Percentiles rank a stretch among this genome's conserved stretches.
These are phyloP conservation scores for Grigorovia humatica DNA, from an alignment of 805 yeast genomes.

Conservation along the genomic window DNA sequence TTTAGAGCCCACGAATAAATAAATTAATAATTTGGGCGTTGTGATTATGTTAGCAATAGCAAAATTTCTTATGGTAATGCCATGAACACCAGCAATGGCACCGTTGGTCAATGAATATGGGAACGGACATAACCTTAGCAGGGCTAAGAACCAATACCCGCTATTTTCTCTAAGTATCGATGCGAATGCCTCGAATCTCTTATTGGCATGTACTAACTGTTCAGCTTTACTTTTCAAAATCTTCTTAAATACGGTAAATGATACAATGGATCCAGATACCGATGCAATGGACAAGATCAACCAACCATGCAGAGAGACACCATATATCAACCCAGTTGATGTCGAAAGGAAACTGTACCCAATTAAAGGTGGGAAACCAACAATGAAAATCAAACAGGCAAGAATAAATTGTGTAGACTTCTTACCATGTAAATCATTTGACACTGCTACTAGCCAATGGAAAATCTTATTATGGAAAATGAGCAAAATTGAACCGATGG, in stretches of 20 bases:
- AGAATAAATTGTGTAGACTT: slow-evolving; percentile 37
- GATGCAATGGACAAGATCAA: slow-evolving; percentile 59
- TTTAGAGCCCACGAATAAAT: slow-evolving; percentile 68
- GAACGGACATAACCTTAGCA: slow-evolving; percentile 79
- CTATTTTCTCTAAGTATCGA: slow-evolving; percentile 64
- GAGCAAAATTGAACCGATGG: slow-evolving; percentile 13
- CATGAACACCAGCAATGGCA: slow-evolving; percentile 81
- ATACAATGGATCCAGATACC: slow-evolving; percentile 59
- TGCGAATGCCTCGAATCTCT: slow-evolving; percentile 61
- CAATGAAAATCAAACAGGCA: slow-evolving; percentile 44
- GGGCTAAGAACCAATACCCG: slow-evolving; percentile 52
- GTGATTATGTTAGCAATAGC: slow-evolving; percentile 62
- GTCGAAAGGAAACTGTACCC: slow-evolving; percentile 69
- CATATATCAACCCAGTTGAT: slow-evolving; percentile 72
- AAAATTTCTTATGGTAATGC: slow-evolving; percentile 52
- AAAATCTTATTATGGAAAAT: slow-evolving; percentile 22
- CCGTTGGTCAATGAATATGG: slow-evolving; percentile 92
- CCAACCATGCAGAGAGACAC: slow-evolving; percentile 69
- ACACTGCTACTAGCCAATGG: slow-evolving; percentile 30
- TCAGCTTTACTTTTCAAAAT: slow-evolving; percentile 48
- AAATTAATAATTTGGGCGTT: slow-evolving; percentile 73
- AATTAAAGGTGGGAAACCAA: slow-evolving; percentile 83
- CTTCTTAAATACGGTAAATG: slow-evolving; percentile 60
- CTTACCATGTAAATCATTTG: slow-evolving; percentile 37
- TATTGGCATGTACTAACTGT: slow-evolving; percentile 48